Evolutionary conservation across 2,329 filamentous ascomycete species (phyloP).

Genomic region (Zymoseptoria ardabiliae): DNA sequence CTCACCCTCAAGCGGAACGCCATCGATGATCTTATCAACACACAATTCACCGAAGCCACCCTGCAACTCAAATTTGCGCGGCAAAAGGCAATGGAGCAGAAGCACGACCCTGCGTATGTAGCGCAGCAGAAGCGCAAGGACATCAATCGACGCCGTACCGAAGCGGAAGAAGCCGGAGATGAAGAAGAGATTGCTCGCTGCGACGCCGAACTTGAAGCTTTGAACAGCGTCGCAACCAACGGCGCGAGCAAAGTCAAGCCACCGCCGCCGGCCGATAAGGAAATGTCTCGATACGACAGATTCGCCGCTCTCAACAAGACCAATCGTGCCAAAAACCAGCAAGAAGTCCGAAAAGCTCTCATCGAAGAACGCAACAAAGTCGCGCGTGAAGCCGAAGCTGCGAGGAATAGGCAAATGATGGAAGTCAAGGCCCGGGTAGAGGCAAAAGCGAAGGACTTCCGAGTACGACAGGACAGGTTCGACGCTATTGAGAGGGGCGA

Average conservation of each 20-base stretch:
- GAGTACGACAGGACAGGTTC: conserved; percentile 42
- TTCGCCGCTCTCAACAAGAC: conserved; percentile 75
- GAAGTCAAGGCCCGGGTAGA: conserved; percentile 39
- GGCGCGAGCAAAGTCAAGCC: conserved; percentile 46
- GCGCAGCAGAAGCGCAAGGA: conserved; percentile 61
- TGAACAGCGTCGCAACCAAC: conserved; percentile 62
- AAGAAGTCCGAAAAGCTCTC: conserved; percentile 85
- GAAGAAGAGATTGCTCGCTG: conserved; percentile 46
- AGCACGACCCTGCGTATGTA: conserved; percentile 45
- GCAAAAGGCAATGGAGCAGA: conserved; percentile 58
- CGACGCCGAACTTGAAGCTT: conserved; percentile 43
- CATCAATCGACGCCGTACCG: conserved; percentile 57
- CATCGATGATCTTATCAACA: conserved; percentile 71
- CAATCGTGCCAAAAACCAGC: conserved; percentile 77
- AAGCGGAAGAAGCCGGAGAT: conserved; percentile 59
- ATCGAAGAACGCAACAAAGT: conserved; percentile 57
- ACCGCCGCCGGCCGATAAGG: conserved; percentile 25
- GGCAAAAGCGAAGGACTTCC: conserved; percentile 13
- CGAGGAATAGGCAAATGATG: conserved; percentile 40
- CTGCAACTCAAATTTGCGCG: conserved; percentile 71
- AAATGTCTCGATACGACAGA: conserved; percentile 63
- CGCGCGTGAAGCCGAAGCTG: conserved; percentile 50
- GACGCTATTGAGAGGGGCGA: conserved; percentile 37
- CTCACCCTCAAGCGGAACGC: conserved; percentile 68
- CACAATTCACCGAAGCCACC: conserved; percentile 75